Percentiles rank a stretch among this genome's conserved stretches.
Conservation (phyloP, 192 early-diverging fungal genomes). For the Backusella liffmaniae region DNA sequence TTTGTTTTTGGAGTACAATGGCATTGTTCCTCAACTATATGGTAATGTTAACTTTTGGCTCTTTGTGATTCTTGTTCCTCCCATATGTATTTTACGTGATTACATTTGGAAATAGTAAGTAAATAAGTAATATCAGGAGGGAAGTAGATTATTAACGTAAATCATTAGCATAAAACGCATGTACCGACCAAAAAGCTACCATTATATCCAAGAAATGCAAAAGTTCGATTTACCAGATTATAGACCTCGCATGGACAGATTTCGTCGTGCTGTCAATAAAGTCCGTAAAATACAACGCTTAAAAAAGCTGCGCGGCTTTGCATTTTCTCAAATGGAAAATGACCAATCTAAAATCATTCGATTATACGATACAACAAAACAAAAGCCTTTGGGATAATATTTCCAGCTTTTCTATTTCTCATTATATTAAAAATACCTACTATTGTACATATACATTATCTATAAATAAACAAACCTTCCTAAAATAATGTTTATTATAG, state of each 20-base stretch:
- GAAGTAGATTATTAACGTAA: neutral
- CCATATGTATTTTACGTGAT: conserved; percentile 81
- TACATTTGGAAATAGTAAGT: conserved; percentile 95
- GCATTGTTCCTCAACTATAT: conserved; percentile 65
- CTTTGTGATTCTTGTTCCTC: conserved; percentile 76
- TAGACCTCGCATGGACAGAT: conserved; percentile 93
- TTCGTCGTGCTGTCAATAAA: conserved; percentile 97
- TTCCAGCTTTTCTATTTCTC: neutral
- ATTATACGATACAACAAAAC: conserved; percentile 54
- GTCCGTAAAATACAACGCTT: conserved; percentile 89
- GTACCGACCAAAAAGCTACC: conserved; percentile 80
- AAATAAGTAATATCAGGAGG: neutral
- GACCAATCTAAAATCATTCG: conserved; percentile 68
- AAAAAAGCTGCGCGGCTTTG: conserved; percentile 87
- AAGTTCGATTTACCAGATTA: conserved; percentile 99
- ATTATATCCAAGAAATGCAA: conserved; percentile 98
- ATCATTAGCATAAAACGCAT: conserved; percentile 64
- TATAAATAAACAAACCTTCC: neutral
- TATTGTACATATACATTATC: neutral
- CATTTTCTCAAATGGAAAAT: conserved; percentile 95
- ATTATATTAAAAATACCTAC: neutral
- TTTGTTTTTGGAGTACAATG: conserved; percentile 70
- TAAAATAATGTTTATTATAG: neutral
- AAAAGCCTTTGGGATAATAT: conserved; percentile 47
- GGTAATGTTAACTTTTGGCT: conserved; percentile 83